Base-by-base conservation (phyloP, 805 yeast genomes). In the Candida dendrica region DNA sequence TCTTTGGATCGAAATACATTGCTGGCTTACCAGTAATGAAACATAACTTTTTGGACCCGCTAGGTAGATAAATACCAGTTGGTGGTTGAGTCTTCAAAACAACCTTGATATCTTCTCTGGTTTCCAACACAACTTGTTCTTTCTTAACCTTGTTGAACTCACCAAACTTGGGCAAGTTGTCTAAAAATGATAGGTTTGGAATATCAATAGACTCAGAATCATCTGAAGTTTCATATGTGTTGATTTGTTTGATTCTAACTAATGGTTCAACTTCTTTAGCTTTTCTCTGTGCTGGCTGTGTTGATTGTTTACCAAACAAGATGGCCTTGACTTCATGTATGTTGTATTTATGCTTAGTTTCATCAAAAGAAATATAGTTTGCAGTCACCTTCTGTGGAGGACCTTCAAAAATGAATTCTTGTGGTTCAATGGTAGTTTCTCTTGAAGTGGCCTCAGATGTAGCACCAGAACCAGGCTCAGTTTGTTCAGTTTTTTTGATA, bases 1-100 rank as follows among this genome's bases (percentile, higher is more conserved):
- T 79, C 31, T 77, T 72, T 0, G 98, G 98, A 66, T 91, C 98
- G 48, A 84, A 80, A 61, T 87, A 91, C 54, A 78, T 74, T 15
- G 93, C 95, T 37, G 79, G 81, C 39, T 74, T 74, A 3, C 95
- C 95, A 3, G 88, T 79, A 36, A 90, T 79, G 20, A 81, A 66
- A 70, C 96, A 84, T 61, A 78, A 74, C 53, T 71, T 68, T 60
- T 77, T 80, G 40, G 71, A 71, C 24, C 85, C 88, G 59, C 71
- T 85, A 34, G 88, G 83, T 43, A 83, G 65, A 47, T 80, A 75
- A 26, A 83, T 78, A 15, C 91, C 91, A 3, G 79, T 68, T 3
- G 91, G 93, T 1, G 91, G 84, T 42, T 77, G 79, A 0, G 91
- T 84, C 19, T 68, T 72, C 40, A 84, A 69, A 13, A 66, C 72